Evolutionary conservation across 495 filamentous ascomycete genomes (phyloP), one percentile per base, ranked within the genome.

Genomic region (Halenospora varia): DNA sequence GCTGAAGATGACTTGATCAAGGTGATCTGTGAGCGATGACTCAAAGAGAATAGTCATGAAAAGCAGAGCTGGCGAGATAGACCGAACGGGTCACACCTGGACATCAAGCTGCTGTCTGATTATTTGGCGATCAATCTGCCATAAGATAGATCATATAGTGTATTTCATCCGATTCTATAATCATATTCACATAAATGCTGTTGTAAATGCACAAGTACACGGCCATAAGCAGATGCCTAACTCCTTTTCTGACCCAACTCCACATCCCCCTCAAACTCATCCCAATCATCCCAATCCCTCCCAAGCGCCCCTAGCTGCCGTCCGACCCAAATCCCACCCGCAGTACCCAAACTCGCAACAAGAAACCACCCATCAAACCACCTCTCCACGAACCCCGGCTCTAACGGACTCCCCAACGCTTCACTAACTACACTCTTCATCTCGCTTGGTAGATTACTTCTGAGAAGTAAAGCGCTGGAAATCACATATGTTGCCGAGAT

Each of bases 351-450:
- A 48, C 82, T 84, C 6, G 83, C 83, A 2, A 79, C 61, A 23
- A 92, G 68, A 62, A 93, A 94, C 84, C 89, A 88, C 20, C 80
- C 82, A 64, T 92, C 89, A 66, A 93, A 94, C 89, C 89, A 93
- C n/a, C 82, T 71, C 60, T 92, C 89, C n/a, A 88, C 86, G 59
- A 91, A 89, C 1, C 66, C 71, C 8, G 82, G 79, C 64, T 89
- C 84, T 9, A 91, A 74, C 10, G 84, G 85, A 26, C 84, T 85
- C 25, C 82, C 82, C 26, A 93, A 71, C n/a, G 83, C 87, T 55
- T 88, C 87, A 2, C 80, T 80, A 2, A 91, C 86, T 3, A 85
- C 84, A 26, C 81, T 77, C 17, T 88, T 81, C 61, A 91, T 84
- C 61, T 89, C 84, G 25, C 71, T 72, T 0, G 89, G 89, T 53